A percentile compares a stretch with the other conserved stretches of the same genome.
phyloP scores from a whole-genome alignment of 108 stramenopile species.

The Conticribra guillardii region DNA sequence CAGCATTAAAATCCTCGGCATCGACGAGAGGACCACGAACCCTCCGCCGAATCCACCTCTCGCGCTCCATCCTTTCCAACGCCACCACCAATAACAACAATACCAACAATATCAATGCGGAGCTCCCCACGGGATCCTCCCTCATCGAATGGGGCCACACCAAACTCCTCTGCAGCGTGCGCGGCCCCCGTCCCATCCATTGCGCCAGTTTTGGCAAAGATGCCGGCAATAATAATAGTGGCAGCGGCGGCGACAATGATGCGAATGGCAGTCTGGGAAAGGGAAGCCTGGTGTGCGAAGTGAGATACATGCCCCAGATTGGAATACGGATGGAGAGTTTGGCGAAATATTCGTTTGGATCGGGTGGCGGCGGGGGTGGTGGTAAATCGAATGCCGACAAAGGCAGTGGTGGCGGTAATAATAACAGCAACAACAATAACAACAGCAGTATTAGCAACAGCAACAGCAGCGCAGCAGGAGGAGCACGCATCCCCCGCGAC shows the following conservation, averaged over 20 bases:
- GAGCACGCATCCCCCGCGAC: constrained; percentile 42
- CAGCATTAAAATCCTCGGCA: constrained; percentile 12
- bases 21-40: constrained; percentile 32
- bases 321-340: constrained; percentile 51
- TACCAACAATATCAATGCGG: too few species aligned
- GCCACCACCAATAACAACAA: too few species aligned
- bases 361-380: constrained; percentile 31
- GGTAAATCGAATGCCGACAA: constrained; percentile 12
- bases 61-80: constrained; percentile 43
- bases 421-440: too few species aligned
- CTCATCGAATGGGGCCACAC: constrained; percentile 87
- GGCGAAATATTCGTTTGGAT: constrained; percentile 35
- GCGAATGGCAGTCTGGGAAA: neutral
- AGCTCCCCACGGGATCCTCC: too few species aligned
- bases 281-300: constrained; percentile 5
- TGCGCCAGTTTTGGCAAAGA: constrained; percentile 17
- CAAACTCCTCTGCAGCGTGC: constrained; percentile 72
- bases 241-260: constrained; percentile 9
- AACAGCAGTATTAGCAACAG: too few species aligned
- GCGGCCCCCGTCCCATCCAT: constrained; percentile 46
- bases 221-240: constrained; percentile 4
- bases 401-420: too few species aligned
- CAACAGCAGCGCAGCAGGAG: too few species aligned
- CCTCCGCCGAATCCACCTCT: constrained; percentile 59
- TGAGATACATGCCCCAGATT: constrained; percentile 68